Conservation (phyloP, 345 rosid species). For the Camelina neglecta region DNA sequence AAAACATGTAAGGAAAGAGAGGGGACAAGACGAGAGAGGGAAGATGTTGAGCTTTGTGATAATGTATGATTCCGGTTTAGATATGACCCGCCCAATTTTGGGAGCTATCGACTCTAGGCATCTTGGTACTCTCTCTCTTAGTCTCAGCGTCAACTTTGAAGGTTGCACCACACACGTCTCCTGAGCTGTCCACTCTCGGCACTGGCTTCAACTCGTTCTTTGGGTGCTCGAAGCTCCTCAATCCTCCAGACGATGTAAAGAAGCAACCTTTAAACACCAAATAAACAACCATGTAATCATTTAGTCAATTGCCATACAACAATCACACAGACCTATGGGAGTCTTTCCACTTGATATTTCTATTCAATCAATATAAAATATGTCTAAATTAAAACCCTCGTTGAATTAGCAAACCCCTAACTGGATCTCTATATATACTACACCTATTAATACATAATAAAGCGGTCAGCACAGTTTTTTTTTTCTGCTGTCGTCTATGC, state of each 20-base stretch:
- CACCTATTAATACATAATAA: too few relatives aligned
- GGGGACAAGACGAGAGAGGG: background rate
- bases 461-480: too few relatives aligned
- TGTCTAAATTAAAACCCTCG: too few relatives aligned
- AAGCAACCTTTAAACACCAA: constrained; percentile 69
- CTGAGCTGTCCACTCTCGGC: constrained; percentile 93
- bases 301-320: background rate
- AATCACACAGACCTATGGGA: constrained; percentile 7
- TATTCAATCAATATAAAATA: too few relatives aligned
- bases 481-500: too few relatives aligned
- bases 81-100: constrained; percentile 78
- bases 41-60: background rate
- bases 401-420: too few relatives aligned
- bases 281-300: background rate
- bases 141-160: constrained; percentile 79
- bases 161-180: constrained; percentile 78
- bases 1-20: constrained; percentile 15
- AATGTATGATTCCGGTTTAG: constrained; percentile 29
- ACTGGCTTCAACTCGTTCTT: constrained; percentile 83
- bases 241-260: constrained; percentile 87
- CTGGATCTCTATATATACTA: too few relatives aligned
- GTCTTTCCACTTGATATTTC: background rate
- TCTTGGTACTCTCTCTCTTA: constrained; percentile 64
- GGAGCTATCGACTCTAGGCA: constrained; percentile 94
- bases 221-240: constrained; percentile 94